These are phyloP conservation scores for Apiospora pterosperma DNA, from an alignment of 2,329 filamentous ascomycete species.

Conservation along the genomic window DNA sequence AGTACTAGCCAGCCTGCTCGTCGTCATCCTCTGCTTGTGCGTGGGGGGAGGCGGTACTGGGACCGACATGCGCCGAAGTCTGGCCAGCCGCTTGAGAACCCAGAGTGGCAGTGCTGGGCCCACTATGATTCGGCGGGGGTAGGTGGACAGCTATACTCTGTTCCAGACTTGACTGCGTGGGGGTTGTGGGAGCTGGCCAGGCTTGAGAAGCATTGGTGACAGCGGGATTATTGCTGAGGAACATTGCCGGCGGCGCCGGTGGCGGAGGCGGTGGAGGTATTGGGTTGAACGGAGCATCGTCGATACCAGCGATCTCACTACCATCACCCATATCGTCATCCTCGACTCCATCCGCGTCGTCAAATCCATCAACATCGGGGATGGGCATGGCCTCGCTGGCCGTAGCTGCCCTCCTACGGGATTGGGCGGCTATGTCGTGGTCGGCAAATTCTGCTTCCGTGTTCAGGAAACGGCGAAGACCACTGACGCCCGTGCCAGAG, in stretches of 20 bases:
- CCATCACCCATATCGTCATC: slow-evolving; percentile 32
- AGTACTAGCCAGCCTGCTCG: slow-evolving; percentile 4
- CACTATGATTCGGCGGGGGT: neutral
- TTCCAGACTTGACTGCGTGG: slow-evolving; percentile 5
- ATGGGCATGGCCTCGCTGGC: slow-evolving; percentile 9
- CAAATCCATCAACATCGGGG: slow-evolving; percentile 23
- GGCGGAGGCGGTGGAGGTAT: slow-evolving; percentile 16
- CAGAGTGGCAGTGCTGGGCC: slow-evolving; percentile 7
- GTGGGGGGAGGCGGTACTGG: slow-evolving; percentile 4
- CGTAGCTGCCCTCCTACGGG: slow-evolving; percentile 4
- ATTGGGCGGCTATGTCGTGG: slow-evolving; percentile 12
- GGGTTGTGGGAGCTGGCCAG: neutral
- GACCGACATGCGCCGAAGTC: neutral
- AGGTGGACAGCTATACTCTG: slow-evolving; percentile 1
- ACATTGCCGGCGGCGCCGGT: slow-evolving; percentile 6
- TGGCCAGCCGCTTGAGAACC: neutral
- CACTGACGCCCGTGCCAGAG: slow-evolving; percentile 77
- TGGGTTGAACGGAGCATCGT: slow-evolving; percentile 12
- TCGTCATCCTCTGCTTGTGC: neutral
- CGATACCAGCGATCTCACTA: slow-evolving; percentile 27
- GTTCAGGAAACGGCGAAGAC: slow-evolving; percentile 77
- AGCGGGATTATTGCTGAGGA: neutral
- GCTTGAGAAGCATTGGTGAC: neutral
- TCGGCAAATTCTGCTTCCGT: slow-evolving; percentile 44
- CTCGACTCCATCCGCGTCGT: slow-evolving; percentile 26